These are phyloP conservation scores for Ganoderma multipileum DNA, from an alignment of 1,284 basidiomycete species.

Conservation along the genomic window DNA sequence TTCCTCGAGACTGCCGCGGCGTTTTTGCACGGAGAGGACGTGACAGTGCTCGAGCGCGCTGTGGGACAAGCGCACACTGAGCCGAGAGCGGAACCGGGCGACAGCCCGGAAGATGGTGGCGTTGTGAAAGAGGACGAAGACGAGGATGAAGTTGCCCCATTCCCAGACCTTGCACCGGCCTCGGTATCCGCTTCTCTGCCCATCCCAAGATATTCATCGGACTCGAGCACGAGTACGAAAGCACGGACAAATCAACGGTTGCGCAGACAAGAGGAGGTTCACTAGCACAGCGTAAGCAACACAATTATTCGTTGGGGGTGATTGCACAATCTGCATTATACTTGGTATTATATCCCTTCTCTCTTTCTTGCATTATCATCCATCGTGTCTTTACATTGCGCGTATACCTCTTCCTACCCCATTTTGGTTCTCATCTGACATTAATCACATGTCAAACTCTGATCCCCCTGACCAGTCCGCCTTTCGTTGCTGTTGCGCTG, in stretches of 20 bases:
- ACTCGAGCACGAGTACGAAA: constrained; percentile 9
- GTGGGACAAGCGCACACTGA: constrained; percentile 11
- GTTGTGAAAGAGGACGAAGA: not conserved
- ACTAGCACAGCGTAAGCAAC: constrained; percentile 7
- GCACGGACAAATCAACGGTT: constrained; percentile 22
- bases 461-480: not conserved
- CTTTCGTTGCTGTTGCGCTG: constrained; percentile 12
- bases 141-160: not conserved
- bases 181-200: no score
- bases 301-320: not conserved
- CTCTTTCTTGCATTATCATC: constrained; percentile 11
- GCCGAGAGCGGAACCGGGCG: constrained; percentile 1
- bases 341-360: not conserved
- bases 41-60: constrained; percentile 46
- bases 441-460: constrained; percentile 5
- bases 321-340: not conserved
- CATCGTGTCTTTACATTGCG: constrained; percentile 10
- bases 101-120: constrained; percentile 5
- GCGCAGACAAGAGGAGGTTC: constrained; percentile 4
- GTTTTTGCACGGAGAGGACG: constrained; percentile 79
- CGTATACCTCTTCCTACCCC: constrained; percentile 1
- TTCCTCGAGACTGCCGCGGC: constrained; percentile 93
- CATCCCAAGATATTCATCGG: not conserved
- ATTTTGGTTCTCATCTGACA: constrained; percentile 4
- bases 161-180: no score